These are phyloP conservation scores for Ustilago sp. DNA, from an alignment of 1,284 basidiomycete genomes.

Conservation along the genomic window DNA sequence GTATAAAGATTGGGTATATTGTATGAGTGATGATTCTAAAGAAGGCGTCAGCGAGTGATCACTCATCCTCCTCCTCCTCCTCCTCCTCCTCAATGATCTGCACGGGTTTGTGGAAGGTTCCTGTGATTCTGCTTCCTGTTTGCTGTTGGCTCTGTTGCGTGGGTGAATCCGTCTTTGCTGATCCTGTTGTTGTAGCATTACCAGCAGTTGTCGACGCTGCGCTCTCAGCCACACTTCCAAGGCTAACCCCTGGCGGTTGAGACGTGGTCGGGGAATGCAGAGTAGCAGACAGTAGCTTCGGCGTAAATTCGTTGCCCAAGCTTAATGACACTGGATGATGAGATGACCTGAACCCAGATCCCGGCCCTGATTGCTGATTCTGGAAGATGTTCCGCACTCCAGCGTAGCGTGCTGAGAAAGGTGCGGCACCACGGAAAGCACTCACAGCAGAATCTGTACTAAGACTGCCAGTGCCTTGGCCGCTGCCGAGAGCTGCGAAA, in stretches of 20 bases:
- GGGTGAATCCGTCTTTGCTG: not conserved
- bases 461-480: conserved; percentile 4
- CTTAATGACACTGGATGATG: conserved; percentile 31
- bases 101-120: conserved; percentile 39
- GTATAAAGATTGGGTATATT: conserved; percentile 13
- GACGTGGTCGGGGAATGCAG: conserved; percentile 27
- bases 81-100: conserved; percentile 57
- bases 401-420: conserved; percentile 47
- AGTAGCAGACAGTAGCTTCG: conserved; percentile 41
- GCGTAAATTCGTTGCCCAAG: conserved; percentile 55
- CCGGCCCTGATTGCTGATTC: conserved; percentile 10
- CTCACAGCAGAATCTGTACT: conserved; percentile 3
- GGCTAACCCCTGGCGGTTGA: not conserved
- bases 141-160: conserved; percentile 12
- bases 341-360: conserved; percentile 15
- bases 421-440: conserved; percentile 21
- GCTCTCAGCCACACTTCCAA: conserved; percentile 9
- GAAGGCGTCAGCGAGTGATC: not conserved
- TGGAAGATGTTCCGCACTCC: conserved; percentile 55
- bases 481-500: conserved; percentile 26
- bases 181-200: not conserved
- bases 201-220: not conserved
- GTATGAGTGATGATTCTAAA: not conserved
- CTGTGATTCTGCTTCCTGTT: conserved; percentile 23
- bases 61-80: conserved; percentile 56